phyloP scores from a whole-genome alignment of 164 flowering plant species.

The Protea cynaroides region DNA sequence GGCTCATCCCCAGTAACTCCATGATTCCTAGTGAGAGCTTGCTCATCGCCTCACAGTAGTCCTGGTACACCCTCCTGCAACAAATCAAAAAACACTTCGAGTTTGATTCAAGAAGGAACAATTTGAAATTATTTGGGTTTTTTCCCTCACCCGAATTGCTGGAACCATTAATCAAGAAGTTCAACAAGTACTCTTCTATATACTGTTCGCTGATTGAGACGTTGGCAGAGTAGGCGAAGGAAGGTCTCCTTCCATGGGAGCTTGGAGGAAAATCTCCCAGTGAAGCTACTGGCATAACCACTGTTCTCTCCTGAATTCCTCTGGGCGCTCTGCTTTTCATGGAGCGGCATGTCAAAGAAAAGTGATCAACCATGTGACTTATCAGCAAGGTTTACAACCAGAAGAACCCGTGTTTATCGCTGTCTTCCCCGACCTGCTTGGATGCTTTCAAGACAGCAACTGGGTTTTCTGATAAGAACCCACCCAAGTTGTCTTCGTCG shows the following conservation, averaged over 20 bases:
- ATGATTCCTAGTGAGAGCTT: conserved; percentile 41
- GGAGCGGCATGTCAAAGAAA: too few relatives aligned
- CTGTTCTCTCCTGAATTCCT: conserved; percentile 42
- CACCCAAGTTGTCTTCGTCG: too few relatives aligned
- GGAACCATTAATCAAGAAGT: conserved; percentile 35
- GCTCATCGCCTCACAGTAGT: conserved; percentile 60
- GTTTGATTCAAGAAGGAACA: neutral
- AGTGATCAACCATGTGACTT: too few relatives aligned
- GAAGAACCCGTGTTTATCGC: too few relatives aligned
- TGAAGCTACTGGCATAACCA: conserved; percentile 69
- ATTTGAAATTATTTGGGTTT: neutral
- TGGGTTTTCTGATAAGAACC: too few relatives aligned
- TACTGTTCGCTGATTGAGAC: neutral
- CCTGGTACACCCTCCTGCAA: conserved; percentile 47
- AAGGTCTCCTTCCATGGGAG: conserved; percentile 88
- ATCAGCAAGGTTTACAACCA: too few relatives aligned
- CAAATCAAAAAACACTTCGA: neutral
- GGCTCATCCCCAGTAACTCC: conserved; percentile 66
- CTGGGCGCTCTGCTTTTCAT: too few relatives aligned
- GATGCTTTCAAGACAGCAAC: too few relatives aligned
- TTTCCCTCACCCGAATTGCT: conserved; percentile 46
- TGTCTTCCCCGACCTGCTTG: too few relatives aligned
- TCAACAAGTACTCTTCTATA: conserved; percentile 35
- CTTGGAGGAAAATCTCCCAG: conserved; percentile 53
- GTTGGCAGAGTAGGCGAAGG: conserved; percentile 33